Percentiles rank a stretch among this genome's conserved stretches.
Conservation (phyloP, 2,329 filamentous ascomycete genomes). For the Tolypocladium inflatum region DNA sequence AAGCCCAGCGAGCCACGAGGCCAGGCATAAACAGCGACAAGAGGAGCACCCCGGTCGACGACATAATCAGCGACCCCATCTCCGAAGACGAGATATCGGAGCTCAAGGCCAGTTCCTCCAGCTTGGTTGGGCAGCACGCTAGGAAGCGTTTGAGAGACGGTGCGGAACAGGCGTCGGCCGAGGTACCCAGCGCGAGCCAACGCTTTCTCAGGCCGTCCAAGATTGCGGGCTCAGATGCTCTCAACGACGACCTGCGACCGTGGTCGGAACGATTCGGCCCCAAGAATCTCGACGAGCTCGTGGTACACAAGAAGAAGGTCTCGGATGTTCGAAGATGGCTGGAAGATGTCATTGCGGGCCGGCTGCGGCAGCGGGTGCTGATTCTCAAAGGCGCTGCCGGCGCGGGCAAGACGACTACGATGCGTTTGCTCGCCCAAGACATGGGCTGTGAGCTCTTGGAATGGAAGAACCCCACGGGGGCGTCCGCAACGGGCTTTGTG, state of each 20-base stretch:
- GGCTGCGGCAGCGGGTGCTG: constrained; percentile 60
- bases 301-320: constrained; percentile 92
- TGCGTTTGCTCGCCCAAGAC: constrained; percentile 68
- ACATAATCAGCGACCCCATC: constrained; percentile 46
- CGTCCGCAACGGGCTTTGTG: constrained; percentile 49
- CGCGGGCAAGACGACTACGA: constrained; percentile 83
- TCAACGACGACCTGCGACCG: constrained; percentile 54
- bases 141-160: constrained; percentile 39
- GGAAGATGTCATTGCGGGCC: constrained; percentile 59
- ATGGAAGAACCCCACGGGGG: constrained; percentile 76
- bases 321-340: constrained; percentile 79
- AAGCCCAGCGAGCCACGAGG: constrained; percentile 39
- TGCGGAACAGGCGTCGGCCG: constrained; percentile 11
- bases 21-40: constrained; percentile 19
- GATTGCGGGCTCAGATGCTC: constrained; percentile 13
- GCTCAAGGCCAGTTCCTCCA: constrained; percentile 38
- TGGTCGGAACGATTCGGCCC: constrained; percentile 87
- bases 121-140: constrained; percentile 46
- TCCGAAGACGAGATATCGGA: constrained; percentile 50
- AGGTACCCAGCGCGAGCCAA: constrained; percentile 31
- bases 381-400: constrained; percentile 86
- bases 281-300: constrained; percentile 66
- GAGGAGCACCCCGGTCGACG: constrained; percentile 27
- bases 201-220: constrained; percentile 39
- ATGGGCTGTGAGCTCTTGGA: constrained; percentile 71